Evolutionary conservation across 768 basidiomycete species (phyloP), one percentile per base, ranked within the genome.

Genomic region (Strobilomyces dryophilus): DNA sequence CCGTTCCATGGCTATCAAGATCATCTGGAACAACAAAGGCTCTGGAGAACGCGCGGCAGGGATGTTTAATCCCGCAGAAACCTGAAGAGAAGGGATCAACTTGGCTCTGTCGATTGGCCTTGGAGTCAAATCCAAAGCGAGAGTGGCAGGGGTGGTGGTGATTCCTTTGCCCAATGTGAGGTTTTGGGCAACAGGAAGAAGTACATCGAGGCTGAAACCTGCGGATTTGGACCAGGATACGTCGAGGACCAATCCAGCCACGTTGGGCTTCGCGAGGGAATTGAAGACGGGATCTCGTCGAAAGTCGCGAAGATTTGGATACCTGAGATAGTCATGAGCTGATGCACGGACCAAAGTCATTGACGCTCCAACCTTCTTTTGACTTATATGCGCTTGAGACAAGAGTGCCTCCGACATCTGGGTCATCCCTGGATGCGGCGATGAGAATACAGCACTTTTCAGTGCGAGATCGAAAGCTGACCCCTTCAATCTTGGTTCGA

Each of bases 131-230:
- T 53, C 42, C 42, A 53, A 31, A 10, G 47, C 37, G 35, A 53
- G 53, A 14, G 18, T 31, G 20, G 49, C 24, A 14, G 47, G 42
- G 17, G 53, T 20, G 11, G 47, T 39, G 24, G 47, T 53, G 34
- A 53, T 42, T 10, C 53, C 53, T 5, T 53, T 37, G n/a, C 46
- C 53, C 10, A 53, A 29, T 4, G 5, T 15, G n/a, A 53, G 53
- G 47, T 53, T 53, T 44, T 47, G 53, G 27, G 47, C 42, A 18
- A 39, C 53, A 24, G 53, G 53, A 11, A 53, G 53, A 8, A 49
- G 11, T 6, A 53, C 10, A 11, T 49, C 15, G 35, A 53, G 47
- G 8, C 18, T 21, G 42, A 53, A 53, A 44, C 53, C 53, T 7
- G 41, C 2, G 15, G 26, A 2, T 31, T 12, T 24, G 12, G 53